A percentile compares a stretch with the other conserved stretches of the same genome.
Conservation (phyloP, 2,329 filamentous ascomycete genomes). For the Incumbomyces delicatus region DNA sequence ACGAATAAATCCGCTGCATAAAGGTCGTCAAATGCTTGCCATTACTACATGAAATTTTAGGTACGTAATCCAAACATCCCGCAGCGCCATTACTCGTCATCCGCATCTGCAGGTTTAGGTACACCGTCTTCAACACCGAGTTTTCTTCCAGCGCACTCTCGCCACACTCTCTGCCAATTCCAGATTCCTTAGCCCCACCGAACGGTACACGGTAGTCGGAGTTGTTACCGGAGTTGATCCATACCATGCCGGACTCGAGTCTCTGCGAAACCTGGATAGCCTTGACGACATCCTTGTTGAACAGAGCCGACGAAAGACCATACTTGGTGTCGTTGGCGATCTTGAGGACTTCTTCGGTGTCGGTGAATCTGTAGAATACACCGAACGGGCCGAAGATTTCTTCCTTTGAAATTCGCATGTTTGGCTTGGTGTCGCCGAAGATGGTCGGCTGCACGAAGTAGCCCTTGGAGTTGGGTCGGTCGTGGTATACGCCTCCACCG, state of each 20-base stretch:
- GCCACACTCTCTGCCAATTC: slow-evolving; percentile 41
- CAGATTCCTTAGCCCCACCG: slow-evolving; percentile 35
- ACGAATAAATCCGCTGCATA: no score
- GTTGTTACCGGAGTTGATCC: slow-evolving; percentile 34
- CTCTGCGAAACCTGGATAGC: slow-evolving; percentile 30
- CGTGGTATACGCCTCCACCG: slow-evolving; percentile 19
- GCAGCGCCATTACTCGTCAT: no score
- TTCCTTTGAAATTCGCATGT: slow-evolving; percentile 27
- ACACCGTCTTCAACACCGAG: no score
- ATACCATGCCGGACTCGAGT: slow-evolving; percentile 34
- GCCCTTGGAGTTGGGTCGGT: no score
- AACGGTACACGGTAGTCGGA: slow-evolving; percentile 30
- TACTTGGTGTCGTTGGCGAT: slow-evolving; percentile 31
- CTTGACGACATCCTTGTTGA: slow-evolving; percentile 30
- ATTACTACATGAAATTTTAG: no score
- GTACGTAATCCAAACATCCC: no score
- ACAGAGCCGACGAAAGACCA: slow-evolving; percentile 32
- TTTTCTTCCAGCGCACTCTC: slow-evolving; percentile 28
- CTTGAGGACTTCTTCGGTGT: slow-evolving; percentile 28
- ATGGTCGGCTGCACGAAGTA: slow-evolving; percentile 30
- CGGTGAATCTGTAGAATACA: slow-evolving; percentile 28
- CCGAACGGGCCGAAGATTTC: slow-evolving; percentile 35
- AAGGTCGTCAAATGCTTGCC: no score
- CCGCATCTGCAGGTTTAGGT: no score
- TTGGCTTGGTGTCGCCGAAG: slow-evolving; percentile 24